phyloP scores from a whole-genome alignment of 1,284 basidiomycete genomes.

The Cryptococcus sp. region DNA sequence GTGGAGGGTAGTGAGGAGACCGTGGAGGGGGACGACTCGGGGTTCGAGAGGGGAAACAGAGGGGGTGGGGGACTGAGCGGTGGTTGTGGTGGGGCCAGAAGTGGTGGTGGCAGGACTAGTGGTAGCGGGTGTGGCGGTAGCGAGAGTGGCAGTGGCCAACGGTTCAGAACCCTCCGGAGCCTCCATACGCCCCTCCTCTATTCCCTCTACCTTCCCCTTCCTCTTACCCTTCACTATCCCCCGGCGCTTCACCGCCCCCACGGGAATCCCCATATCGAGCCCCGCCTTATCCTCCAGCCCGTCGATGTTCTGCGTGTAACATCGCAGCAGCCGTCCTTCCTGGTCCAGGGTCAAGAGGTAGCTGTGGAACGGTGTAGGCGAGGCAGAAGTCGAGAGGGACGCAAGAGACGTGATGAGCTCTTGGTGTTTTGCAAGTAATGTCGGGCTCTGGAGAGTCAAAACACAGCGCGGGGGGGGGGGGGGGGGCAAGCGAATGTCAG shows the following conservation, averaged over 20 bases:
- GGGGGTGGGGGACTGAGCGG: constrained; percentile 8
- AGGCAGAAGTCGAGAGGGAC: constrained; percentile 65
- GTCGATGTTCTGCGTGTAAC: constrained; percentile 95
- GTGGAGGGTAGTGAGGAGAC: constrained; percentile 72
- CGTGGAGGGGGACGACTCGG: constrained; percentile 85
- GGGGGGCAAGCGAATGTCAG: neutral
- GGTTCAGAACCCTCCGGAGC: too few relatives aligned
- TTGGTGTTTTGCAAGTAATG: constrained; percentile 68
- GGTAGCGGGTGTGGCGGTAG: neutral
- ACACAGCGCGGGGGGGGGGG: neutral
- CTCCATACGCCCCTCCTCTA: too few relatives aligned
- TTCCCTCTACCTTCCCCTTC: neutral
- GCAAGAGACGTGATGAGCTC: constrained; percentile 76
- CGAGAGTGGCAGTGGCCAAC: too few relatives aligned
- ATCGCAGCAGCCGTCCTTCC: constrained; percentile 72
- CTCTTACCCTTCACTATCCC: neutral
- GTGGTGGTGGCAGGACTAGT: constrained; percentile 4
- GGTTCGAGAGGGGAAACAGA: constrained; percentile 46
- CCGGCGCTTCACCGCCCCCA: too few relatives aligned
- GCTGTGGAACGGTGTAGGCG: constrained; percentile 78
- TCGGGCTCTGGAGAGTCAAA: constrained; percentile 23
- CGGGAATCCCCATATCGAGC: constrained; percentile 54
- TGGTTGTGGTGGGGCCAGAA: constrained; percentile 5
- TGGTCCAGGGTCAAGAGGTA: constrained; percentile 72
- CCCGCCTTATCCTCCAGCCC: constrained; percentile 81